Base-by-base conservation (phyloP, 169 alveolate genomes). In the Cryptosporidium ubiquitum region DNA sequence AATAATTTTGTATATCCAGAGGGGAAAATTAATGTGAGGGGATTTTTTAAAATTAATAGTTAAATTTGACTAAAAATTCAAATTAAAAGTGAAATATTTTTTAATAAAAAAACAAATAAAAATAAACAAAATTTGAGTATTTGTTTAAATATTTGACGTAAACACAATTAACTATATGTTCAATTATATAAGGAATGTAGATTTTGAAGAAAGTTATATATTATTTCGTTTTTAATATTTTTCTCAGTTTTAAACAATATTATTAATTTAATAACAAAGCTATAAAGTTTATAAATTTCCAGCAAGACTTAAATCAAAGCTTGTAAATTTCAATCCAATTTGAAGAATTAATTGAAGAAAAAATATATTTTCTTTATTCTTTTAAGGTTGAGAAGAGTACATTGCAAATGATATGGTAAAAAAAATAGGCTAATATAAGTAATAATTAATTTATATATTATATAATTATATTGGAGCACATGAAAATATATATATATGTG, bases 21-120 rank as follows among this genome's bases (percentile, higher is more conserved):
- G 51, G 85, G 85, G 85, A 69, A 73, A 40, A 73, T 44, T 44
- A n/a, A 33, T 73, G 71, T 52, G 85, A 71, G 85, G 85, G 69
- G 84, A 44, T 3, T 4, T 37, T 33, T 31, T 5, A 10, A 23
- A 31, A 26, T 73, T 26, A 73, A 73, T 58, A 69, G 85, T 73
- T 73, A 33, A 58, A 58, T 73, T 73, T 73, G 85, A 73, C 85
- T 33, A 55, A 55, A 23, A 55, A 55, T 55, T 20, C 26, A 55
- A 23, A 18, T 10, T 16, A 23, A 23, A 55, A 18, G 16, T 3
- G 18, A 6, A 20, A 55, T 0, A 55, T 44, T 44, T 44, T 44
- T 44, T 44, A 37, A 44, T 44, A 44, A 3, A 44, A 44, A 44
- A 44, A 44, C 3, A 44, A 44, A 14, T 55, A 20, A 55, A n/a